Conservation (phyloP, 2,329 filamentous ascomycete genomes). For the Byssoonygena ceratinophila region DNA sequence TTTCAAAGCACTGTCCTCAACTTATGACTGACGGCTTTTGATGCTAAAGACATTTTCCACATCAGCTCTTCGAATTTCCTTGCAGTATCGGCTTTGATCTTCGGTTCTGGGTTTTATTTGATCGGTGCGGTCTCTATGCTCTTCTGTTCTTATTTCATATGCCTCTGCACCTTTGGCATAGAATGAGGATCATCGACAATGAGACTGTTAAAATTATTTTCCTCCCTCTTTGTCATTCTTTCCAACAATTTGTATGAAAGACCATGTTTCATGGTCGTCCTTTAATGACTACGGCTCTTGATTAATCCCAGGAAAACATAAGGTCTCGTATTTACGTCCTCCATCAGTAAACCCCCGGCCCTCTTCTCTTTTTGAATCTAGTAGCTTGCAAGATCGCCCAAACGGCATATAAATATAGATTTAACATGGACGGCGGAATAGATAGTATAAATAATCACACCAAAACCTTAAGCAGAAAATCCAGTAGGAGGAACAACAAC, state of each 20-base stretch:
- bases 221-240: not conserved
- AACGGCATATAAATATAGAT: too few species aligned
- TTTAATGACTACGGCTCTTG: too few species aligned
- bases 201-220: too few species aligned
- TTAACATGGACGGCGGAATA: too few species aligned
- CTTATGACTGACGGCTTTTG: conserved; percentile 4
- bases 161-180: not conserved
- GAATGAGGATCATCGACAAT: not conserved
- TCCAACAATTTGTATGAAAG: too few species aligned
- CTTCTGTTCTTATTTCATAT: conserved; percentile 10
- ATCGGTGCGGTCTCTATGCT: not conserved
- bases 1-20: not conserved
- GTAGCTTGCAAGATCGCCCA: too few species aligned
- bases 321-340: too few species aligned
- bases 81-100: conserved; percentile 1
- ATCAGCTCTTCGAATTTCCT: not conserved
- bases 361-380: too few species aligned
- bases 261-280: too few species aligned
- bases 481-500: not conserved
- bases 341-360: too few species aligned
- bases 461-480: not conserved
- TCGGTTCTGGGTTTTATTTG: conserved; percentile 1
- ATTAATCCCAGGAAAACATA: too few species aligned
- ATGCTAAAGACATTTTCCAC: not conserved
- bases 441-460: not conserved